These are phyloP conservation scores for Trichoderma sp. DNA, from an alignment of 2,329 filamentous ascomycete genomes.

Conservation along the genomic window DNA sequence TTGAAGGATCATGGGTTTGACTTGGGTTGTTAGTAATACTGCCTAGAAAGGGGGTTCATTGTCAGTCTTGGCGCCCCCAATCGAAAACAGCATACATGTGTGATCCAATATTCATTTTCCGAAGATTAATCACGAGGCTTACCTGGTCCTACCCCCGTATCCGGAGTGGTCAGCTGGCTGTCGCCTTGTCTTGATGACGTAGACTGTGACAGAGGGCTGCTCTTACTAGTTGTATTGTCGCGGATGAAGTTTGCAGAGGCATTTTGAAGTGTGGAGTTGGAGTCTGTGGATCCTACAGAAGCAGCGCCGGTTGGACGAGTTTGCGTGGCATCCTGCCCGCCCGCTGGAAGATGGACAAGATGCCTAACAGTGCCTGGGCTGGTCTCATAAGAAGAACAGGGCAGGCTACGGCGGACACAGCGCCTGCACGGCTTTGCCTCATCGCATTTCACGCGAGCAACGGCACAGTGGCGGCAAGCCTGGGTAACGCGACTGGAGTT, in stretches of 20 bases:
- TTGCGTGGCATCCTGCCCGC: constrained; percentile 29
- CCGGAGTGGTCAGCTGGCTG: constrained; percentile 36
- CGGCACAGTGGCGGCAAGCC: constrained; percentile 51
- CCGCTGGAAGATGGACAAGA: constrained; percentile 42
- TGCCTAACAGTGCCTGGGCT: constrained; percentile 43
- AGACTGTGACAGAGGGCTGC: constrained; percentile 28
- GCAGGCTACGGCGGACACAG: constrained; percentile 46
- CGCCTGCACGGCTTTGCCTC: constrained; percentile 53
- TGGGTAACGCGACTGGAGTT: constrained; percentile 50
- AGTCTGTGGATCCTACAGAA: constrained; percentile 14
- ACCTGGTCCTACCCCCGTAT: constrained; percentile 33
- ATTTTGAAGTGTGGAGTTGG: constrained; percentile 25
- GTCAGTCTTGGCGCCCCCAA: constrained; percentile 3
- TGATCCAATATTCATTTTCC: neutral
- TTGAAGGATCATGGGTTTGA: constrained; percentile 14
- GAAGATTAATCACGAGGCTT: constrained; percentile 12
- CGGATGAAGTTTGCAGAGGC: constrained; percentile 22
- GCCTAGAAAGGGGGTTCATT: constrained; percentile 7
- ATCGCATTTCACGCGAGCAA: constrained; percentile 54
- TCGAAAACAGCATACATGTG: neutral
- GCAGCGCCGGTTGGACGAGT: neutral
- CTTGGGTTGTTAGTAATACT: constrained; percentile 8
- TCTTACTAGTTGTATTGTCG: constrained; percentile 25
- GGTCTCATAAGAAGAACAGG: constrained; percentile 40
- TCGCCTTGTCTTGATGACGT: constrained; percentile 31